A percentile compares a stretch with the other conserved stretches of the same genome.
phyloP scores from a whole-genome alignment of 441 rosid genomes.

The Erodium texanum region DNA sequence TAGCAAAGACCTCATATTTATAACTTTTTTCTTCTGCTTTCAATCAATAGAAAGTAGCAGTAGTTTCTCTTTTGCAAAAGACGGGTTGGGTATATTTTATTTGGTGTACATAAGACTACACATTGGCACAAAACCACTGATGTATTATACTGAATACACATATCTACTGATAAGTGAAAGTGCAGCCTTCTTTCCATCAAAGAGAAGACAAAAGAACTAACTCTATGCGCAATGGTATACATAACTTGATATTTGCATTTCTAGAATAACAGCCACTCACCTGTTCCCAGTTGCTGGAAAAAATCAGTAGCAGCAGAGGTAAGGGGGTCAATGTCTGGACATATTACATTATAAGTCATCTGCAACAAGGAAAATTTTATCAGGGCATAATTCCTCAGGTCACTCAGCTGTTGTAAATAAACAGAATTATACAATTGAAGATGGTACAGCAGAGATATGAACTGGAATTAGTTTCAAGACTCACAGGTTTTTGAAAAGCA shows the following conservation, averaged over 20 bases:
- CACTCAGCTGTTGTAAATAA: conserved; percentile 5
- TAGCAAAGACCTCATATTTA: neutral
- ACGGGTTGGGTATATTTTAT: neutral
- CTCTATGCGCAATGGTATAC: neutral
- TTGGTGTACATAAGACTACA: neutral
- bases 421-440: conserved; percentile 8
- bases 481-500: conserved; percentile 81
- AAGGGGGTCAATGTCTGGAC: conserved; percentile 98
- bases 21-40: neutral
- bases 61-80: neutral
- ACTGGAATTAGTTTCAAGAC: conserved; percentile 20
- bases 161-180: neutral
- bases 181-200: neutral
- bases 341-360: conserved; percentile 76
- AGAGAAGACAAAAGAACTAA: neutral
- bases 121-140: neutral
- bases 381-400: conserved; percentile 6
- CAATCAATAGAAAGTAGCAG: conserved; percentile 4
- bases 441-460: neutral
- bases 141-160: neutral
- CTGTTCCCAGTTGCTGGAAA: conserved; percentile 96
- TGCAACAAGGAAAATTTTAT: conserved; percentile 33
- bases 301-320: conserved; percentile 91
- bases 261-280: conserved; percentile 29
- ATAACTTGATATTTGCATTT: conserved; percentile 6